These are phyloP conservation scores for Adansonia digitata DNA, from an alignment of 345 rosid species.

Conservation along the genomic window DNA sequence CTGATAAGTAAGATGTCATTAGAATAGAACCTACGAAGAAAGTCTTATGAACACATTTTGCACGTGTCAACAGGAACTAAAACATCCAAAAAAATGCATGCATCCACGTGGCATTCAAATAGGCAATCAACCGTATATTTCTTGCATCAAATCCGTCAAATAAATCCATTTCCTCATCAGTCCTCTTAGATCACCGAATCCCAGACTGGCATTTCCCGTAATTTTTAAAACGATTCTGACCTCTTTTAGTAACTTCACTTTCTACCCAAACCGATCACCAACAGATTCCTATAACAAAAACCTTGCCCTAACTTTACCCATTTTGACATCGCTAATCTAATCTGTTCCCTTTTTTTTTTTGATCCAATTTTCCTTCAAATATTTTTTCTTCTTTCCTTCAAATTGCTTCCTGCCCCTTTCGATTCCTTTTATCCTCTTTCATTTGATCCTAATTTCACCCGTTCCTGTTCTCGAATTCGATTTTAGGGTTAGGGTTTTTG, in stretches of 20 bases:
- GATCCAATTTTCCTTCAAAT: neutral
- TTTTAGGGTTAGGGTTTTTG: constrained; percentile 44
- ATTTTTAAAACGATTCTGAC: constrained; percentile 4
- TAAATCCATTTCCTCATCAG: neutral
- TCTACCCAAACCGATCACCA: constrained; percentile 1
- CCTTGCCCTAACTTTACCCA: constrained; percentile 17
- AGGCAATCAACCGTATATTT: neutral
- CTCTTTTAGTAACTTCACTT: constrained; percentile 3
- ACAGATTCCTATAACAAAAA: constrained; percentile 15
- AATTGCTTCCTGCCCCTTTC: neutral
- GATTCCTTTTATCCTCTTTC: constrained; percentile 16
- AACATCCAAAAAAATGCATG: neutral
- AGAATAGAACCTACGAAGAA: neutral
- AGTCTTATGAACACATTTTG: neutral
- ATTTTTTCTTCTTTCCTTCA: neutral
- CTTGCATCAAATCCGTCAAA: neutral
- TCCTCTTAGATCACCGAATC: constrained; percentile 9
- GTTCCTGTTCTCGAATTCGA: neutral
- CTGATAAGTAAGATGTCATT: too few species aligned
- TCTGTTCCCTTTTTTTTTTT: neutral
- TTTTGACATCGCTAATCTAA: neutral
- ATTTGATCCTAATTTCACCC: constrained; percentile 11
- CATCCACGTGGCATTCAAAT: constrained; percentile 5
- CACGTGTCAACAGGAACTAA: neutral
- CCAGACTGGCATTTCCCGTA: constrained; percentile 21